Evolutionary conservation across 257 asterid species (phyloP).

Genomic region (Forsythia viridissima): DNA sequence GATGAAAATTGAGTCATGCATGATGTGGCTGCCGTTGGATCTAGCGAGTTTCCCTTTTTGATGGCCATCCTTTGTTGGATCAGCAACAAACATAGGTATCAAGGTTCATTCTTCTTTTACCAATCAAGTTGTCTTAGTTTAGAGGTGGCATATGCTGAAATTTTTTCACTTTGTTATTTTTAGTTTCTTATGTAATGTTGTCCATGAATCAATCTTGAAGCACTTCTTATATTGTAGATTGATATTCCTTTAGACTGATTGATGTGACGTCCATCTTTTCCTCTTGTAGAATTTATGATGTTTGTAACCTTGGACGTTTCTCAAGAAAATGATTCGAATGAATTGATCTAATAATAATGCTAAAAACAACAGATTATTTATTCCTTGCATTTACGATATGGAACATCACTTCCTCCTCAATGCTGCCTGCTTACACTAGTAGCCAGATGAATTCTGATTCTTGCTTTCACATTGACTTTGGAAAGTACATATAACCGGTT

Average conservation of each 20-base stretch:
- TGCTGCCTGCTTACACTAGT: not conserved
- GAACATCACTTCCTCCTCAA: not conserved
- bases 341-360: not conserved
- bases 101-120: not conserved
- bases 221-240: not conserved
- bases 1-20: slow-evolving; percentile 25
- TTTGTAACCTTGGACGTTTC: not conserved
- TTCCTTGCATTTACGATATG: not conserved
- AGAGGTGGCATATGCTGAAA: not conserved
- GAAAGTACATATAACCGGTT: not conserved
- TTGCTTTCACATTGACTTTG: no score
- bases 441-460: not conserved
- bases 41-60: slow-evolving; percentile 28
- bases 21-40: slow-evolving; percentile 16
- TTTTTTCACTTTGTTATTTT: not conserved
- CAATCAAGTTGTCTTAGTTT: not conserved
- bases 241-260: not conserved
- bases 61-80: slow-evolving; percentile 27
- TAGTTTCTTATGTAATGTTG: slow-evolving; percentile 1
- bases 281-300: not conserved
- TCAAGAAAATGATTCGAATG: not conserved
- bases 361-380: not conserved
- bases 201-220: not conserved
- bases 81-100: slow-evolving; percentile 52
- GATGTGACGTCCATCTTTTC: not conserved